These are phyloP conservation scores for Backusella westeae DNA, from an alignment of 192 early-diverging fungal genomes.

Conservation along the genomic window DNA sequence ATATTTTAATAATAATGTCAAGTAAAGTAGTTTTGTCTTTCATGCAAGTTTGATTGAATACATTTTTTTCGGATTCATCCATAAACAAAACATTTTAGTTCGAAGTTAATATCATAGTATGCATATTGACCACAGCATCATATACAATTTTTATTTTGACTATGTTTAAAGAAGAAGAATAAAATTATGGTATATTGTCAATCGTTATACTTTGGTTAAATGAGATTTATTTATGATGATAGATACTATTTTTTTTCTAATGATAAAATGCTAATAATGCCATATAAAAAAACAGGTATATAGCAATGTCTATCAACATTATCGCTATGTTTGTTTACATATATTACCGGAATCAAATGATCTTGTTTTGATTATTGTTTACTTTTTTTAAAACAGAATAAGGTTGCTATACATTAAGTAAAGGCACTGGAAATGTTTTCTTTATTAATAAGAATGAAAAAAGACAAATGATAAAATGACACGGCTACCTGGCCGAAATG, in stretches of 20 bases:
- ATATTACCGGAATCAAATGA: neutral
- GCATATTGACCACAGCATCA: neutral
- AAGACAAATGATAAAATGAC: neutral
- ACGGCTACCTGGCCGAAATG: slow-evolving; percentile 11
- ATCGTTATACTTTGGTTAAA: neutral
- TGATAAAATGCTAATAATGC: neutral
- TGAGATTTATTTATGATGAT: neutral
- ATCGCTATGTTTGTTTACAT: neutral
- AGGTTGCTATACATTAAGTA: neutral
- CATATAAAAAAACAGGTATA: neutral
- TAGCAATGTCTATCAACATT: neutral
- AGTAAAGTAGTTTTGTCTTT: neutral
- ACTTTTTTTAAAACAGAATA: neutral
- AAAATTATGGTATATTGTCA: neutral
- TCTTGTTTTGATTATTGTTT: neutral
- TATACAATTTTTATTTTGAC: neutral
- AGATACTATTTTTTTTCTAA: neutral
- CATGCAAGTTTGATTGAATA: slow-evolving; percentile 2
- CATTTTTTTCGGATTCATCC: slow-evolving; percentile 1
- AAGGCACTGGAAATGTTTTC: neutral
- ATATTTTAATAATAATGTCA: neutral
- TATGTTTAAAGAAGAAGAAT: neutral
- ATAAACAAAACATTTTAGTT: slow-evolving; percentile 4
- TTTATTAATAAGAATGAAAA: slow-evolving; percentile 1
- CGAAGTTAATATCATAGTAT: neutral